Evolutionary conservation across 371 early-diverging fungal genomes (phyloP), one percentile per base, ranked within the genome.

Genomic region (Mortierella sp.): DNA sequence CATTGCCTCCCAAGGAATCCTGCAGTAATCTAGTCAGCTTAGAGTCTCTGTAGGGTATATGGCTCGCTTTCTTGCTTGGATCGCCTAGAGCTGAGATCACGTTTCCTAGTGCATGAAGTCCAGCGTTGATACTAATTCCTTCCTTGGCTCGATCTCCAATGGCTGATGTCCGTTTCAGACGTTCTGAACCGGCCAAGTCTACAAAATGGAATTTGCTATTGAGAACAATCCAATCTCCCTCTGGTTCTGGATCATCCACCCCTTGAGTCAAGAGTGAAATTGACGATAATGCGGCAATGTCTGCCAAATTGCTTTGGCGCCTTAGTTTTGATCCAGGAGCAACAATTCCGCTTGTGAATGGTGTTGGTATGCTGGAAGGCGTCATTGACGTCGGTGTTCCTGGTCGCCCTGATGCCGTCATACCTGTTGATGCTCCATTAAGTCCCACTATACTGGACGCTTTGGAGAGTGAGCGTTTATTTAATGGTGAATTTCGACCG

Each of bases 111-210:
- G 98, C 98, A 42, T 99, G 87, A 10, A 99, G 90, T 8, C 99
- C 99, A 15, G 94, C 93, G 84, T 99, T 99, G 81, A 99, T 99
- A 42, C 94, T 92, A 66, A 99, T 99, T 54, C 98, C 97, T 85
- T 99, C 99, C 84, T 95, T 96, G 51, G 94, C 93, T 61, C 96
- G 90, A 55, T 96, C 98, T 17, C 99, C 99, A 58, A 92, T 93
- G 2, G 99, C 97, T 42, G 94, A 89, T 2, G 99, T 99, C 43
- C 95, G 89, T 84, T 99, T 99, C 28, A 99, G 82, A 86, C 99
- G 91, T 85, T 99, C 99, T 45, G 96, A 96, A 28, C 99, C 99
- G 35, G 99, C 99, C 75, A 99, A 86, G 89, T 99, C 99, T 47
- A 99, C 99, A 90, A 99, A 99, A 82, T 98, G 96, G 75, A 98